phyloP scores from a whole-genome alignment of 1,284 basidiomycete species.

The Malassezia caprae region DNA sequence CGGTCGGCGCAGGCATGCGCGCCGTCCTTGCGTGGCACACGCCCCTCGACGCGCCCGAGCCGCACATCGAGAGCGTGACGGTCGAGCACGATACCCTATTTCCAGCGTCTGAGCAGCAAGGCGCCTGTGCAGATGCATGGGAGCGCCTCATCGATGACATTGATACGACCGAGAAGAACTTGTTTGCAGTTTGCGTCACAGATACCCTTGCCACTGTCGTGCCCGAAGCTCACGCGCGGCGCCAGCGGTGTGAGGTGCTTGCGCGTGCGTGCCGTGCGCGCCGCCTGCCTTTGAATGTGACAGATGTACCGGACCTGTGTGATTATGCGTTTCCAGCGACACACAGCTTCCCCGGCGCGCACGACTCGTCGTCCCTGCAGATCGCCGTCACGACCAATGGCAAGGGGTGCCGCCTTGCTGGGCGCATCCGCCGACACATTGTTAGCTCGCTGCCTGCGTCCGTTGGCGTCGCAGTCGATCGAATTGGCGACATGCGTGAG shows the following conservation, averaged over 20 bases:
- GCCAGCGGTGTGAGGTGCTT: conserved; percentile 21
- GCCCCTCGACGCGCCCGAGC: not conserved
- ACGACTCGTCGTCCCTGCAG: conserved; percentile 59
- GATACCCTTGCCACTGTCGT: conserved; percentile 33
- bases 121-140: not conserved
- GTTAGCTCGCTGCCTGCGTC: conserved; percentile 64
- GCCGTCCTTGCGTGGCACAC: conserved; percentile 6
- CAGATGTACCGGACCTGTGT: conserved; percentile 74
- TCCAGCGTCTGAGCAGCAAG: not conserved
- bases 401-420: conserved; percentile 74
- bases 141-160: not conserved
- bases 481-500: conserved; percentile 62
- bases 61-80: not conserved
- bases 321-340: conserved; percentile 81
- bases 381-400: conserved; percentile 85
- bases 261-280: conserved; percentile 25
- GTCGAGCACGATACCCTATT: conserved; percentile 5
- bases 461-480: conserved; percentile 66
- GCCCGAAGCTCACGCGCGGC: conserved; percentile 16
- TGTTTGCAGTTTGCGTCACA: conserved; percentile 44
- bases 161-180: conserved; percentile 11
- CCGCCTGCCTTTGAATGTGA: conserved; percentile 70
- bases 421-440: conserved; percentile 71
- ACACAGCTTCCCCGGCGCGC: conserved; percentile 61
- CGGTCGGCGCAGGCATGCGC: conserved; percentile 4